These are phyloP conservation scores for Zopfochytrium polystomum DNA, from an alignment of 371 early-diverging fungal genomes.

Conservation along the genomic window DNA sequence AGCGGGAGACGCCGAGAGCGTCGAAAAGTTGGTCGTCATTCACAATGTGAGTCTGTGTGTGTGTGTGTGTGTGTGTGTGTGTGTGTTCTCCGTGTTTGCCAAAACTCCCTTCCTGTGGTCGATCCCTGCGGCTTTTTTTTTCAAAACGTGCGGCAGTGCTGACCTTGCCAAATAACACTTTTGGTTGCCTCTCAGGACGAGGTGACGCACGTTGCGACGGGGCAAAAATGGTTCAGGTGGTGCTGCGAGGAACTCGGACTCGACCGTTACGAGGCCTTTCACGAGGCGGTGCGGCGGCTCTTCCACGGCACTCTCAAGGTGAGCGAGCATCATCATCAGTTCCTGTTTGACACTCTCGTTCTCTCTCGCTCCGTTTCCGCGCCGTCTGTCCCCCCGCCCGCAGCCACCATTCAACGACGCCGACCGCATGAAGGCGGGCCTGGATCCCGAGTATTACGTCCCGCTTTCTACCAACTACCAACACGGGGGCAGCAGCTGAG, in stretches of 20 bases:
- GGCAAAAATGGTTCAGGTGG: slow-evolving; percentile 54
- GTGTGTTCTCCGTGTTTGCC: no score
- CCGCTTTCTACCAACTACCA: slow-evolving; percentile 22
- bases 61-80: no score
- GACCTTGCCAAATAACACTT: no score
- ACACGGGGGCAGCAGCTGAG: no score
- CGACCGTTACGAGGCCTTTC: slow-evolving; percentile 36
- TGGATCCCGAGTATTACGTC: slow-evolving; percentile 37
- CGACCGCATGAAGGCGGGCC: slow-evolving; percentile 36
- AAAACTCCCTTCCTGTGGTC: neutral
- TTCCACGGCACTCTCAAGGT: slow-evolving; percentile 29
- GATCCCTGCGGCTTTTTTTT: neutral
- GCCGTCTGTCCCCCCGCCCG: slow-evolving; percentile 18
- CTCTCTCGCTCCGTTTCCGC: slow-evolving; percentile 11
- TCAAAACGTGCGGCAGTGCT: no score
- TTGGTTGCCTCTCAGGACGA: slow-evolving; percentile 39
- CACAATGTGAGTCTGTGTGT: slow-evolving; percentile 21
- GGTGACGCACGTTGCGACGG: slow-evolving; percentile 53
- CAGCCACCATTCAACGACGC: slow-evolving; percentile 56
- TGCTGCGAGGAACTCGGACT: slow-evolving; percentile 24
- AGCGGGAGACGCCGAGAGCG: slow-evolving; percentile 48
- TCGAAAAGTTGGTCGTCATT: slow-evolving; percentile 48
- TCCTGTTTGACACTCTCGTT: no score
- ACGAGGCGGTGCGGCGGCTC: slow-evolving; percentile 27
- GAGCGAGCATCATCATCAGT: no score